Conservation (phyloP, 2,329 filamentous ascomycete genomes). For the Fusarium penzigii region DNA sequence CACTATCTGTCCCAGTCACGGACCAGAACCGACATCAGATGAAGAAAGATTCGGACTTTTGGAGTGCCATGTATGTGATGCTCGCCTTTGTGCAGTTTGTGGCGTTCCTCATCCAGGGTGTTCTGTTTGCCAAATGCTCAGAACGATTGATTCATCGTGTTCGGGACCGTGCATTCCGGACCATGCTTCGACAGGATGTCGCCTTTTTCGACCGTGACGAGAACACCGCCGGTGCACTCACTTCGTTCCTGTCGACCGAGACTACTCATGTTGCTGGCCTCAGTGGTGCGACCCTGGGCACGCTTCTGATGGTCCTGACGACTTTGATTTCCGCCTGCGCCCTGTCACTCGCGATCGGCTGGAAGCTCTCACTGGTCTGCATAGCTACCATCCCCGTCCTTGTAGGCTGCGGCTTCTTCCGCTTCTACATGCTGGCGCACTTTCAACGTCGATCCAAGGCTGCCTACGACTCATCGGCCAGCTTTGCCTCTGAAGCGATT, state of each 20-base stretch:
- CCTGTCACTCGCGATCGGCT: constrained; percentile 73
- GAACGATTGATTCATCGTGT: constrained; percentile 82
- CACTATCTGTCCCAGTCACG: constrained; percentile 58
- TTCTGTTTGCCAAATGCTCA: constrained; percentile 82
- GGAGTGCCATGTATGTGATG: constrained; percentile 87
- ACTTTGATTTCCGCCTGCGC: constrained; percentile 75
- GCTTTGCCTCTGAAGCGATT: constrained; percentile 90
- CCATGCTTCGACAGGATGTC: constrained; percentile 91
- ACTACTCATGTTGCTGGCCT: constrained; percentile 87
- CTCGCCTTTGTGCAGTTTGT: constrained; percentile 74
- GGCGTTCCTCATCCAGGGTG: constrained; percentile 66
- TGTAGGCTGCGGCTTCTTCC: constrained; percentile 79
- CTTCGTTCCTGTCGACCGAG: constrained; percentile 85
- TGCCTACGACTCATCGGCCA: constrained; percentile 78
- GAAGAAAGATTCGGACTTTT: constrained; percentile 75
- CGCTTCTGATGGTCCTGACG: constrained; percentile 76
- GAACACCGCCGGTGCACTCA: constrained; percentile 86
- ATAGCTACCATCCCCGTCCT: constrained; percentile 76
- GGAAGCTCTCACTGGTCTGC: constrained; percentile 86
- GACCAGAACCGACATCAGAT: constrained; percentile 55
- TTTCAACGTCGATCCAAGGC: constrained; percentile 79
- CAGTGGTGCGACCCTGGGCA: constrained; percentile 84
- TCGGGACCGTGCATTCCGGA: constrained; percentile 78
- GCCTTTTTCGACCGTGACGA: constrained; percentile 87
- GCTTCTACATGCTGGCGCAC: constrained; percentile 79